A percentile compares a stretch with the other conserved stretches of the same genome.
These are phyloP conservation scores for Xylaria scruposa DNA, from an alignment of 495 filamentous ascomycete genomes.

Conservation along the genomic window DNA sequence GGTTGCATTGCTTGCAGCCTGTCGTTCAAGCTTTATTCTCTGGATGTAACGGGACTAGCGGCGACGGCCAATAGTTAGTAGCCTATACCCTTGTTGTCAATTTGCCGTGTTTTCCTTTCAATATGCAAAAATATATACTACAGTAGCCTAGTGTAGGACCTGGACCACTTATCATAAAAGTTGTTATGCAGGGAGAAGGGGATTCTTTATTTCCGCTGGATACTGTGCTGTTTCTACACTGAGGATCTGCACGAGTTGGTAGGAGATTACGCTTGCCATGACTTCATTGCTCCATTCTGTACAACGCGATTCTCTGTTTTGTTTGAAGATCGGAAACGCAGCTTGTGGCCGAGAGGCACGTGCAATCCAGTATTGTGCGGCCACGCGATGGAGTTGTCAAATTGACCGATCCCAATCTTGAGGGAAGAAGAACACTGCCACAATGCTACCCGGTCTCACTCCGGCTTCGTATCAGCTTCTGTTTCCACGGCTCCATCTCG, in stretches of 20 bases:
- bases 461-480: conserved; percentile 21
- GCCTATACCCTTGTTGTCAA: neutral
- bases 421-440: conserved; percentile 19
- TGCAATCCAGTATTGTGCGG: neutral
- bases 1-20: neutral
- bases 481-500: conserved; percentile 5
- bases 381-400: neutral
- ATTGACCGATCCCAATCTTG: conserved; percentile 10
- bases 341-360: neutral
- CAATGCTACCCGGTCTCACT: neutral
- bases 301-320: neutral
- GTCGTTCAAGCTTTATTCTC: neutral
- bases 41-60: neutral
- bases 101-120: conserved; percentile 3
- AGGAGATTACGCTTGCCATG: neutral
- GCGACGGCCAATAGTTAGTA: neutral
- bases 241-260: neutral
- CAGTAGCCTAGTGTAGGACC: neutral
- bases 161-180: neutral
- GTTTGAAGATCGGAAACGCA: conserved; percentile 10
- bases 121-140: neutral
- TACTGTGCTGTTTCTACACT: neutral
- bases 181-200: neutral
- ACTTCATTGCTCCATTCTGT: conserved; percentile 1
- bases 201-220: neutral